These are phyloP conservation scores for Medicago lupulina DNA, from an alignment of 306 rosid genomes.

Conservation along the genomic window DNA sequence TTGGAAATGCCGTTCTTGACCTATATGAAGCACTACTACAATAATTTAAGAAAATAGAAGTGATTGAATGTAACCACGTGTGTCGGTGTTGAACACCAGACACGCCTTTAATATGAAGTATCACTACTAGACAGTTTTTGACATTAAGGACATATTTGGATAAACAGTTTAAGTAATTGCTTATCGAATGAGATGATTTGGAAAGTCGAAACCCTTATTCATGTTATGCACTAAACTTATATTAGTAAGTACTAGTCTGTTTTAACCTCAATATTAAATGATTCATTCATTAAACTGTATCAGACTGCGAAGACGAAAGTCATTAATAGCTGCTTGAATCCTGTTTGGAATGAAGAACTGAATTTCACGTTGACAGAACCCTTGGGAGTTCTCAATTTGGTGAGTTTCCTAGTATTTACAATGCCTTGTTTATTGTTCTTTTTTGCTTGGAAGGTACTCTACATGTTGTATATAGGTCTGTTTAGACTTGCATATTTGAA, in stretches of 20 bases:
- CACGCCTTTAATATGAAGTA: neutral
- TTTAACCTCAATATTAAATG: constrained; percentile 34
- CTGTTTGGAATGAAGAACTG: constrained; percentile 97
- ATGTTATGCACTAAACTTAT: neutral
- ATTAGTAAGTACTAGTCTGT: neutral
- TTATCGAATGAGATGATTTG: neutral
- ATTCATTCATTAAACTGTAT: constrained; percentile 44
- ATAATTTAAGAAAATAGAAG: too few species aligned
- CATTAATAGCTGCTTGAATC: constrained; percentile 89
- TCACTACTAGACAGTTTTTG: neutral
- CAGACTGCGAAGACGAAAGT: constrained; percentile 96
- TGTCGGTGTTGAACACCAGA: neutral
- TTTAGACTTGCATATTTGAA: neutral
- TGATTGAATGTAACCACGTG: neutral
- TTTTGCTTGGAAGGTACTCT: neutral
- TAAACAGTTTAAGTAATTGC: neutral
- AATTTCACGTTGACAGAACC: constrained; percentile 76
- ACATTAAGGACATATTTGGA: neutral
- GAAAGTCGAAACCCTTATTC: neutral
- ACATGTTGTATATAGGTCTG: neutral
- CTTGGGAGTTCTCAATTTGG: constrained; percentile 70
- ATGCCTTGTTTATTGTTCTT: neutral
- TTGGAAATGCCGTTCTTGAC: neutral
- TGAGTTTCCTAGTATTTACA: constrained; percentile 48
- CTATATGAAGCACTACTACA: neutral